These are phyloP conservation scores for Albugo laibachii DNA, from an alignment of 352 stramenopile genomes.

Conservation along the genomic window DNA sequence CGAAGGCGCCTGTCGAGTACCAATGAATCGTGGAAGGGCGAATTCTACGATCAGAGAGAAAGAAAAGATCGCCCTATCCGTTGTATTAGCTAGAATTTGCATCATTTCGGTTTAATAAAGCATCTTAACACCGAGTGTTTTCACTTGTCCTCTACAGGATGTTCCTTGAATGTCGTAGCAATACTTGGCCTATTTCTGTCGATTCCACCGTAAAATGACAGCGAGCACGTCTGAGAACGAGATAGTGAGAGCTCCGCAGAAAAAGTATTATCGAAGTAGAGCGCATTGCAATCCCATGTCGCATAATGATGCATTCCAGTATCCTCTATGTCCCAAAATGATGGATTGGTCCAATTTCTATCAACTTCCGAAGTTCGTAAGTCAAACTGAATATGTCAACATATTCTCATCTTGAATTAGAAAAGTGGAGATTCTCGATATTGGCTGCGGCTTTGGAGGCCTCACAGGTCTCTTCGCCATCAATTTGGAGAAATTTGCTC, in stretches of 20 bases:
- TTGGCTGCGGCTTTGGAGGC: slow-evolving; percentile 95
- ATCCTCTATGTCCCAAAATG: slow-evolving; percentile 67
- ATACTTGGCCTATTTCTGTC: too few relatives aligned
- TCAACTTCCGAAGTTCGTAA: slow-evolving; percentile 55
- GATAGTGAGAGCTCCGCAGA: slow-evolving; percentile 60
- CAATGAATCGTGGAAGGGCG: too few relatives aligned
- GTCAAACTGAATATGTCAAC: slow-evolving; percentile 3
- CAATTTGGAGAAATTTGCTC: not conserved
- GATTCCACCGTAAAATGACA: too few relatives aligned
- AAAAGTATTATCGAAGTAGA: slow-evolving; percentile 92
- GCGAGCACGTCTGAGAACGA: too few relatives aligned
- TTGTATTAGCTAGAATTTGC: too few relatives aligned
- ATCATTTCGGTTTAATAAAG: too few relatives aligned
- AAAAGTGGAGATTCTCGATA: slow-evolving; percentile 86
- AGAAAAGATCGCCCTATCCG: too few relatives aligned
- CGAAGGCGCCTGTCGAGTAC: too few relatives aligned
- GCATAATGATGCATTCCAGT: slow-evolving; percentile 92
- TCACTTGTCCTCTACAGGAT: too few relatives aligned
- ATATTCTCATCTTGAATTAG: slow-evolving; percentile 10
- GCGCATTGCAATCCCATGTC: slow-evolving; percentile 94
- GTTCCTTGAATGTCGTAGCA: too few relatives aligned
- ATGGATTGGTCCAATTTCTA: slow-evolving; percentile 93
- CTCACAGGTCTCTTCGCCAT: slow-evolving; percentile 59
- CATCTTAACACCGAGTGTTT: too few relatives aligned
- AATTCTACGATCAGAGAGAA: too few relatives aligned